Percentiles rank a stretch among this genome's conserved stretches.
These are phyloP conservation scores for Colletotrichum limetticola DNA, from an alignment of 2,329 filamentous ascomycete species.

Conservation along the genomic window DNA sequence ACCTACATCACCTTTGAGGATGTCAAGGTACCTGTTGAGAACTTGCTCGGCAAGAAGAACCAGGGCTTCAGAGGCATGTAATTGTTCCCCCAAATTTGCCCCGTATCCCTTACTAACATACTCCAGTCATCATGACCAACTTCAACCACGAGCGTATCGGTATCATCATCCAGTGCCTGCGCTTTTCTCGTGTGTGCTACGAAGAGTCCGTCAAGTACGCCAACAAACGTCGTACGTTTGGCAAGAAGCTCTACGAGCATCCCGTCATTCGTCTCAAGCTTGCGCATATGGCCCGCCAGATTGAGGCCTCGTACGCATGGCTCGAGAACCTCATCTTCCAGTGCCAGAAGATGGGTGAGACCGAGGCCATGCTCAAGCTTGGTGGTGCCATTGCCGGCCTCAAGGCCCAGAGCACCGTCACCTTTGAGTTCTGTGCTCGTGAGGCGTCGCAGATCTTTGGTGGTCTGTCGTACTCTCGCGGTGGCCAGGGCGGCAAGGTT, in stretches of 20 bases:
- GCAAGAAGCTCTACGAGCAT: conserved; percentile 96
- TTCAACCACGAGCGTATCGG: conserved; percentile 99
- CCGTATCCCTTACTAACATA: conserved; percentile 27
- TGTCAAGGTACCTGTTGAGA: conserved; percentile 99
- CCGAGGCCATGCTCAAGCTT: conserved; percentile 94
- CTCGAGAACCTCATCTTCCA: conserved; percentile 95
- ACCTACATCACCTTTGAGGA: conserved; percentile 99
- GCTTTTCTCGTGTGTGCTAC: conserved; percentile 96
- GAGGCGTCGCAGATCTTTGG: conserved; percentile 99
- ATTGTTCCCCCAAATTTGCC: not conserved
- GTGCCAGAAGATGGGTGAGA: conserved; percentile 91
- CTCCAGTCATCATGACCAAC: conserved; percentile 94
- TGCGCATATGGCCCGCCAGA: conserved; percentile 97
- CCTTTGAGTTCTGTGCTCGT: conserved; percentile 97
- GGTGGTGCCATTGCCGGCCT: conserved; percentile 93
- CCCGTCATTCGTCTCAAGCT: conserved; percentile 98
- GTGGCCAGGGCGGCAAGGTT: conserved; percentile 94
- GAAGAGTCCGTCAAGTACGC: conserved; percentile 97
- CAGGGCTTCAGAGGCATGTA: conserved; percentile 85
- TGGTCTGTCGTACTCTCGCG: conserved; percentile 89
- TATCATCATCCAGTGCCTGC: conserved; percentile 96
- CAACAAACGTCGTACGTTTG: conserved; percentile 96
- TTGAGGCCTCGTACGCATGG: conserved; percentile 97
- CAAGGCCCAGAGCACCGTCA: conserved; percentile 93
- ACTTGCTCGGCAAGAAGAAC: conserved; percentile 97